Evolutionary conservation across 176 grass and related monocot species (phyloP), one percentile per base, ranked within the genome.

Genomic region (Melocanna baccifera): DNA sequence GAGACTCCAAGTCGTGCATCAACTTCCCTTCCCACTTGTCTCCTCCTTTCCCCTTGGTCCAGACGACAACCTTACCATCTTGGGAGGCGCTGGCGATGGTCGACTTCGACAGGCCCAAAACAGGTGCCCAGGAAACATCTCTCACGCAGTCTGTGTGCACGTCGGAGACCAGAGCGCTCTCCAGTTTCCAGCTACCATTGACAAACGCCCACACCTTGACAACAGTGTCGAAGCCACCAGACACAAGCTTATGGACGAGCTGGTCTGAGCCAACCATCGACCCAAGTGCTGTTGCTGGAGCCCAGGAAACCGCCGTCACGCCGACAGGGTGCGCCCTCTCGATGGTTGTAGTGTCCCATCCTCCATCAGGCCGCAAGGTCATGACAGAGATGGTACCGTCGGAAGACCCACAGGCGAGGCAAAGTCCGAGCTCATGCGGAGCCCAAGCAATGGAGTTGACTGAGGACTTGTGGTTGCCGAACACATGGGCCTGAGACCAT

Each of bases 381-480:
- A 91, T 91, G 55, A 96, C 58, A 41, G 93, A 96, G 72, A 96
- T 91, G 69, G 80, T 89, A 20, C 93, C 93, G 4, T 93, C 94
- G 12, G 94, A 91, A 46, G 94, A 97, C 0, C 81, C 91, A 77
- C 87, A 89, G 23, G 91, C 82, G 57, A 97, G 81, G 64, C 59
- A 88, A 81, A 93, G 89, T 28, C 94, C 94, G 1, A 93, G 77
- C 56, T 97, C 94, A 32, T 91, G 88, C 0, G 94, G 89, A 12
- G 94, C 89, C 88, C 88, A 97, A 79, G 87, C 89, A 84, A 97
- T 86, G 45, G 94, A 93, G 79, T 97, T 97, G 11, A 97, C 91
- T 18, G 94, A 97, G 0, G 94, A 86, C 77, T 92, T 91, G 73
- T 97, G 91, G 85, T 93, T 85, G 50, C 63, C 67, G 15, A 93